Base-by-base conservation (phyloP, 2,329 filamentous ascomycete species). In the Nemania serpens region DNA sequence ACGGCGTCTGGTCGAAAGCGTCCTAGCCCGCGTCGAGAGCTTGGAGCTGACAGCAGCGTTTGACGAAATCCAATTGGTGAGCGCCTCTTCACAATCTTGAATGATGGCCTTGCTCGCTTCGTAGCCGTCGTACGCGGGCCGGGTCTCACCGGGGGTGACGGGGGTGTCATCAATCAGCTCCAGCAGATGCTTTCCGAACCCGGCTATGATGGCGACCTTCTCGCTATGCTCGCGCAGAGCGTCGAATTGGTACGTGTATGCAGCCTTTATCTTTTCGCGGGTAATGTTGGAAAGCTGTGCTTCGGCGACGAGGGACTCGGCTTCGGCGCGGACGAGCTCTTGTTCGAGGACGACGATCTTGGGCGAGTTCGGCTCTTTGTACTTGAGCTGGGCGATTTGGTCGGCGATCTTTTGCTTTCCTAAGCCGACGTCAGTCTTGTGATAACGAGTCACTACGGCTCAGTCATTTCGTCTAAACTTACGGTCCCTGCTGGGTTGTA, bases 381-480 rank as follows among this genome's bases (percentile, higher is more conserved):
- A 99, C 80, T 99, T 99, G 72, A 99, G 86, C 78, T 98, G 94
- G 52, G 95, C 94, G 71, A 99, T 99, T 76, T 98, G 92, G 76
- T 99, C 95, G 71, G 92, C 97, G 74, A 99, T 98, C 81, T 98
- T 99, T 78, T 98, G 94, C 83, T 99, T 99, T 78, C 92, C 91
- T 96, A 69, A 58, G 34, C 7, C 55, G 36, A 60, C n/a, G 61
- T 71, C 66, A 75, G 69, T 46, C 41, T 34, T 15, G 39, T 56
- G 7, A 46, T 18, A 39, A 10, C 13, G 10, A 42, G 51, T 39
- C n/a, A 9, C 10, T 17, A 17, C 3, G 7, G 36, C 11, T 42
- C 3, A 17, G 17, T 17, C 2, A 12, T 56, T 69, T 22, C 68
- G 61, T 71, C 43, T 69, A 58, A 53, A 78, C 90, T 80, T 82